Evolutionary conservation across 73 alveolate genomes (phyloP), one percentile per base, ranked within the genome.

Genomic region (Paramecium primaurelia): DNA sequence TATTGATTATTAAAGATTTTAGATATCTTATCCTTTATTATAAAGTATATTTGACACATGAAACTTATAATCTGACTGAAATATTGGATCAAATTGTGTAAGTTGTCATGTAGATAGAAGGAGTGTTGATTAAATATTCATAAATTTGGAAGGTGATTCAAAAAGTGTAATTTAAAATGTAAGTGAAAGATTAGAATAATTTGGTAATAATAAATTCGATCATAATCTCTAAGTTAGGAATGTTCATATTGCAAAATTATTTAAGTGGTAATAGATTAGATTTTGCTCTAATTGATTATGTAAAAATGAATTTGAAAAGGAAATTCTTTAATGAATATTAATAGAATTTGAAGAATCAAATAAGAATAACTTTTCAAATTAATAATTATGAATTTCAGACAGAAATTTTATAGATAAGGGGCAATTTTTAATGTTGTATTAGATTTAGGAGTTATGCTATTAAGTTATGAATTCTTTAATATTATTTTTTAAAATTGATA

Each of bases 171-270:
- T 77, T 1, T 77, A 38, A 40, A 75, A 77, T 34, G 9, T 22
- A 7, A 37, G 16, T 44, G 69, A 25, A 8, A 77, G 90, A 44
- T 22, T 16, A 22, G 45, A 40, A 16, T 25, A 77, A 25, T 77
- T 77, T 77, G 90, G 90, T 7, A 44, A 30, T 40, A 77, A 77
- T 47, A 42, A 77, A n/a, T 77, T 77, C 16, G 47, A 40, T 40
- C 90, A 95, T 94, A 94, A 77, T 77, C 32, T 42, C 30, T 22
- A 26, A n/a, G 90, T 77, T 5, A 42, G 34, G 16, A 16, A 42
- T 4, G 30, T 30, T 22, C 69, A 77, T 44, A 37, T 22, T 34
- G 90, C 60, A 36, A 22, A 40, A 64, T 37, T 30, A 73, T 44
- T 77, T 73, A 77, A n/a, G 25, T 44, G 77, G 90, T 11, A 77